These are phyloP conservation scores for Mycena galopus DNA, from an alignment of 768 basidiomycete species.

Conservation along the genomic window DNA sequence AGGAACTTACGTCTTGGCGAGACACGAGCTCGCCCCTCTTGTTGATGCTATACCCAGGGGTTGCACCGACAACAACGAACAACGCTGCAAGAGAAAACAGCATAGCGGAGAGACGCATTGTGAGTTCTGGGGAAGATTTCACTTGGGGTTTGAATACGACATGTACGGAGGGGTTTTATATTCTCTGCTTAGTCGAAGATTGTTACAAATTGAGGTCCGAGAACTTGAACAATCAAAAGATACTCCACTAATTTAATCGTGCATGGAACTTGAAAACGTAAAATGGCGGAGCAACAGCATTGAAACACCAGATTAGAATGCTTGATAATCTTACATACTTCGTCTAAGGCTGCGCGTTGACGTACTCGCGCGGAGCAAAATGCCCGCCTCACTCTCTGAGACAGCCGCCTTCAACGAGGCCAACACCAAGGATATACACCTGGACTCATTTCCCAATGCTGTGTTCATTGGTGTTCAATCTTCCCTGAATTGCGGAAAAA, in stretches of 20 bases:
- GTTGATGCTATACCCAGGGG: conserved; percentile 15
- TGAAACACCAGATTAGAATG: neutral
- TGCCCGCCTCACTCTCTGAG: neutral
- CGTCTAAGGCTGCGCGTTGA: neutral
- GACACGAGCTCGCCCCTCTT: conserved; percentile 19
- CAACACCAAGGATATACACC: neutral
- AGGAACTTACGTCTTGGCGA: conserved; percentile 9
- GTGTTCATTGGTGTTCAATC: too few species aligned
- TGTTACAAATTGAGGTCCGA: neutral
- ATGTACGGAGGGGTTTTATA: conserved; percentile 11
- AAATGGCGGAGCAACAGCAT: neutral
- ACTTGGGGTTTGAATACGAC: neutral
- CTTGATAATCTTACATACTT: conserved; percentile 1
- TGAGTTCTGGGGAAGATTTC: conserved; percentile 5
- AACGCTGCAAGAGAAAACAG: conserved; percentile 15
- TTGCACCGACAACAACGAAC: conserved; percentile 9
- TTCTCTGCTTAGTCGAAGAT: conserved; percentile 1
- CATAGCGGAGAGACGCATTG: conserved; percentile 18
- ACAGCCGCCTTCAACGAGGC: neutral
- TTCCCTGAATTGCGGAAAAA: too few species aligned
- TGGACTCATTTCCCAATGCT: too few species aligned
- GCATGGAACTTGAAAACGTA: neutral
- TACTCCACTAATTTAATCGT: neutral
- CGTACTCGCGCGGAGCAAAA: neutral
- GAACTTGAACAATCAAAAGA: neutral